Evolutionary conservation across 176 grass and related monocot species (phyloP), one percentile per base, ranked within the genome.

Genomic region (Avena sativa): DNA sequence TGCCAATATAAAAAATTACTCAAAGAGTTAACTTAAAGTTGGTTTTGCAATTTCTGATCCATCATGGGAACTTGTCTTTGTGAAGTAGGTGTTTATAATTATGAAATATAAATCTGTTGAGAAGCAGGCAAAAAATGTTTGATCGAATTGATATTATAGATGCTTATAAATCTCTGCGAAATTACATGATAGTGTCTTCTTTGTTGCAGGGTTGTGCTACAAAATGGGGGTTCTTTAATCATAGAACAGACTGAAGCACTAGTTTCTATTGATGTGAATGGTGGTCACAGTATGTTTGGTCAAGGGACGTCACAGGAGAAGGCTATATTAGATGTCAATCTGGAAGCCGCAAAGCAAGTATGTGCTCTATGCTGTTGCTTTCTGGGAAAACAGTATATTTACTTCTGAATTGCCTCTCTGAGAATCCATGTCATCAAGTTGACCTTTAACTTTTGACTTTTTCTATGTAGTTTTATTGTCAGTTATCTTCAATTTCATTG

Each of bases 231-330:
- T 86, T 98, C 92, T 57, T 85, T 95, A 83, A 92, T 98, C 83
- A 98, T 98, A 89, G 96, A 98, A 89, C 92, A 94, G 85, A 98
- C 96, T 71, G 96, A 98, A 81, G 96, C 96, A 69, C 88, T 98
- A 44, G 93, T 98, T 83, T 98, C 96, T 80, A 77, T 98, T 75
- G 96, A 98, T 92, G 96, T 98, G 38, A 98, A 98, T 98, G 90
- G 89, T 47, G 96, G 96, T 53, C 89, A 95, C 44, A 91, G 90
- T 86, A 90, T 94, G 84, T 85, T 95, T 87, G 93, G 88, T 71
- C 91, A 95, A 79, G 96, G 88, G 68, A 94, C 84, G 16, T 95
- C 96, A 26, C 88, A 89, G 87, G 96, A 98, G 79, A 95, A 89
- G 82, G 93, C 90, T 78, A 88, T 95, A 80, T 88, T 98, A 53